Conservation (phyloP, 2,329 filamentous ascomycete species). For the Alternaria solani region DNA sequence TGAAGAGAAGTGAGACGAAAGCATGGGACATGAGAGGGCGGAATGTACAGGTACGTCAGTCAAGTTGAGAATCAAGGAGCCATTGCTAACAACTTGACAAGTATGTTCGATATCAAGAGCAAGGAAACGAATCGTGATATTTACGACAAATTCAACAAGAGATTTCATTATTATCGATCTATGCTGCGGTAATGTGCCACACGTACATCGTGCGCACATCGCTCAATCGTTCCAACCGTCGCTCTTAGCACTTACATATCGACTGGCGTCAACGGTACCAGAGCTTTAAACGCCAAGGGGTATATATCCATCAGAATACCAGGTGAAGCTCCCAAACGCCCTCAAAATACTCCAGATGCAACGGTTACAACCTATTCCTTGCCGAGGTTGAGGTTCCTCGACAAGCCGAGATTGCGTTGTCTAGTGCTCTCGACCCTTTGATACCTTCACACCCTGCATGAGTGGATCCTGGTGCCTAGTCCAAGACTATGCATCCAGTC, state of each 20-base stretch:
- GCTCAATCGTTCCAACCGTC: not conserved
- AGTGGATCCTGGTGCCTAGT: constrained; percentile 9
- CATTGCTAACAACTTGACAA: not conserved
- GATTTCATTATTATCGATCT: not conserved
- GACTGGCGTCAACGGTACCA: not conserved
- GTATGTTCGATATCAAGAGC: not conserved
- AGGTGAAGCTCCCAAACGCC: not conserved
- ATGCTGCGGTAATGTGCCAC: not conserved
- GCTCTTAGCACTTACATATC: not conserved
- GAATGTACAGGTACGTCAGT: not conserved
- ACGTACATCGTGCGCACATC: not conserved
- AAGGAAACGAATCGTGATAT: not conserved
- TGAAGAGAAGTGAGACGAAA: not conserved
- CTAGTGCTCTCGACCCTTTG: not conserved
- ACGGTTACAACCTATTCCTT: not conserved
- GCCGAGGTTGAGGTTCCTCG: not conserved
- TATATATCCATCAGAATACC: constrained; percentile 5
- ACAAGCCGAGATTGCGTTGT: not conserved
- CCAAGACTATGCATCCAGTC: constrained; percentile 17
- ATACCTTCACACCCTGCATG: not conserved
- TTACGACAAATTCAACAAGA: not conserved
- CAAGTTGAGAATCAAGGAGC: not conserved
- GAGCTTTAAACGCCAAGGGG: not conserved
- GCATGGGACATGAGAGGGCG: not conserved
- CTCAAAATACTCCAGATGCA: not conserved